Conservation (phyloP, 2,329 filamentous ascomycete species). For the Trichoderma hamatum region DNA sequence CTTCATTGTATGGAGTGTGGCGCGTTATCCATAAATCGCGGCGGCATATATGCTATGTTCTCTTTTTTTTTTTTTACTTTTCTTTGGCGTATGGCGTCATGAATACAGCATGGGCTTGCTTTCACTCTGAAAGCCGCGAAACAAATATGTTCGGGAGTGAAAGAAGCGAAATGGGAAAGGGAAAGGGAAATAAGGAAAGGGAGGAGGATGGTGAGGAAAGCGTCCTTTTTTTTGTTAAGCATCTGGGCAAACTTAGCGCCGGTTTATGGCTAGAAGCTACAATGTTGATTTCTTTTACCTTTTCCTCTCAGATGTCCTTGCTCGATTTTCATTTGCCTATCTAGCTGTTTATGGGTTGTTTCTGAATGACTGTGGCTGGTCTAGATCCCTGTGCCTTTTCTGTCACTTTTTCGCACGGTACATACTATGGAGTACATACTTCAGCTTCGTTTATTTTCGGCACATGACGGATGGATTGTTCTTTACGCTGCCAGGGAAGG, state of each 20-base stretch:
- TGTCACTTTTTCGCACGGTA: no score
- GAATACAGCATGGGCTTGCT: conserved; percentile 16
- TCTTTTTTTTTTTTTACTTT: conserved; percentile 1
- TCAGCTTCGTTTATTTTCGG: background rate
- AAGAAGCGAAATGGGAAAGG: background rate
- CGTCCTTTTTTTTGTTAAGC: conserved; percentile 16
- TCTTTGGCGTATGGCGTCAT: conserved; percentile 25
- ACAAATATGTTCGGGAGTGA: background rate
- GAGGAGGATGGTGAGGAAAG: background rate
- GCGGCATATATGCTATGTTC: background rate
- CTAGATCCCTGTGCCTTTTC: background rate
- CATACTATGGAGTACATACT: background rate
- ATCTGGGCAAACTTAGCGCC: conserved; percentile 18
- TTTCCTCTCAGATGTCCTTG: background rate
- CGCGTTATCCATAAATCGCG: conserved; percentile 5
- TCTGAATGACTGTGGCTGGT: background rate
- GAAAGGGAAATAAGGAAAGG: background rate
- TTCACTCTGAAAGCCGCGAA: conserved; percentile 6
- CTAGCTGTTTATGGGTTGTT: background rate
- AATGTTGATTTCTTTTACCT: conserved; percentile 9
- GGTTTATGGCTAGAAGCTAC: conserved; percentile 24
- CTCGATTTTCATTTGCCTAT: background rate
- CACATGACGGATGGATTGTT: background rate
- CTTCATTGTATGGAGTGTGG: background rate
- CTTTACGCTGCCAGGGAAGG: background rate